phyloP scores from a whole-genome alignment of 345 rosid species.

The Pseudoturritis turrita region DNA sequence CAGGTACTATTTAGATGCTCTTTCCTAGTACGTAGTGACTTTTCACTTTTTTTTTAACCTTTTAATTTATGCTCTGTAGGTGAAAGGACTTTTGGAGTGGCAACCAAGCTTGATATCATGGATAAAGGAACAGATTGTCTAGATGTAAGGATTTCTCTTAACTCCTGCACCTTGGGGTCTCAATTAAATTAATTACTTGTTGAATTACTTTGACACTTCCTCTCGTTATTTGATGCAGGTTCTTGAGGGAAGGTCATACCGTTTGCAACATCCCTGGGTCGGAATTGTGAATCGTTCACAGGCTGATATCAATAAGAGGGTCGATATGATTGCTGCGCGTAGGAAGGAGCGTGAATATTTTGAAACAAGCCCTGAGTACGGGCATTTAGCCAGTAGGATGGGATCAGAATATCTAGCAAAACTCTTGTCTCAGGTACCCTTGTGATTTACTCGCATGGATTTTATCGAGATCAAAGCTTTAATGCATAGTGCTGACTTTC shows the following conservation, averaged over 20 bases:
- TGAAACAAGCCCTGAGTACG: constrained; percentile 96
- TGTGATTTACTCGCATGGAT: neutral
- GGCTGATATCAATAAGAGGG: constrained; percentile 96
- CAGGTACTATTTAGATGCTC: constrained; percentile 46
- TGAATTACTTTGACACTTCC: constrained; percentile 24
- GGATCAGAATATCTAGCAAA: constrained; percentile 98
- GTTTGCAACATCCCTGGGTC: constrained; percentile 99
- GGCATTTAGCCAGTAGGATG: constrained; percentile 91
- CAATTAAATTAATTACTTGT: neutral
- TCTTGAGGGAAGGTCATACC: constrained; percentile 92
- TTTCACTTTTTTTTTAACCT: constrained; percentile 6
- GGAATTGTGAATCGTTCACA: constrained; percentile 99
- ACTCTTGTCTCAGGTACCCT: constrained; percentile 79
- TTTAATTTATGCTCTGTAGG: constrained; percentile 41
- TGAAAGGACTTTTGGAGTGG: constrained; percentile 96
- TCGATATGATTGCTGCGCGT: constrained; percentile 91
- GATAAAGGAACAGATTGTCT: constrained; percentile 96
- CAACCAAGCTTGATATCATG: constrained; percentile 98
- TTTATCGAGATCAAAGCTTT: neutral
- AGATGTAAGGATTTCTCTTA: constrained; percentile 49
- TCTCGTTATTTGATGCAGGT: constrained; percentile 45
- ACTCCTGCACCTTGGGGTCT: neutral
- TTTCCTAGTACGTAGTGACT: neutral
- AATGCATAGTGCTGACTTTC: constrained; percentile 5
- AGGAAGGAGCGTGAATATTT: constrained; percentile 91